Conservation (phyloP, 148 eudicot genomes). For the Fagopyrum homotropicum region DNA sequence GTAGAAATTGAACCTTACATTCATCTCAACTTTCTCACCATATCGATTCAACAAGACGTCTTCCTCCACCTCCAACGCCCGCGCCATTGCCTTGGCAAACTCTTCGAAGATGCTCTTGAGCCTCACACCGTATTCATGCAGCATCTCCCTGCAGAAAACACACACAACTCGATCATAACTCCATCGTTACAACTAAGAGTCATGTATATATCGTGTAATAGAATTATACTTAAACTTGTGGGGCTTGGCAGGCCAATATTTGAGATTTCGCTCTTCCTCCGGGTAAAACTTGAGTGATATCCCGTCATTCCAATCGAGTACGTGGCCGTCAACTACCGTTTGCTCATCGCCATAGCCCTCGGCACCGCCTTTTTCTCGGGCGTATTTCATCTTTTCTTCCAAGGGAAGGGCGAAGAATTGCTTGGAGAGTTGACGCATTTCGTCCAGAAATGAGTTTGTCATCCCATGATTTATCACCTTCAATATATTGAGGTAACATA, state of each 20-base stretch:
- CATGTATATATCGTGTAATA: background rate
- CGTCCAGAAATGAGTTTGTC: too few species aligned
- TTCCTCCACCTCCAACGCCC: slow-evolving; percentile 24
- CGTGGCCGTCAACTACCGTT: slow-evolving; percentile 11
- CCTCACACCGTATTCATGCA: slow-evolving; percentile 27
- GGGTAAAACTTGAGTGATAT: slow-evolving; percentile 35
- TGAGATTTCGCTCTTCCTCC: slow-evolving; percentile 22
- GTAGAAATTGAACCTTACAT: slow-evolving; percentile 30
- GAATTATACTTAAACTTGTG: slow-evolving; percentile 10
- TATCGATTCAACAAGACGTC: slow-evolving; percentile 17
- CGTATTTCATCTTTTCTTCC: too few species aligned
- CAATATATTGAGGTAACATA: too few species aligned
- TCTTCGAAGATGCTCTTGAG: slow-evolving; percentile 18
- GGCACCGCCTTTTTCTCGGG: too few species aligned
- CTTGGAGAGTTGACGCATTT: too few species aligned
- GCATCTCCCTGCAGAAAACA: slow-evolving; percentile 21
- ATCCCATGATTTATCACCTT: too few species aligned
- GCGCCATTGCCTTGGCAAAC: slow-evolving; percentile 25
- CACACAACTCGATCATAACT: background rate
- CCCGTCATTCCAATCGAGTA: slow-evolving; percentile 38
- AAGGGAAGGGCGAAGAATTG: too few species aligned
- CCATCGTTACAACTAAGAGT: background rate
- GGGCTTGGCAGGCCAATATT: slow-evolving; percentile 45
- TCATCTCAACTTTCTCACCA: slow-evolving; percentile 23
- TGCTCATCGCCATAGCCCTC: slow-evolving; percentile 15